Percentiles rank a stretch among this genome's conserved stretches.
Evolutionary conservation across 129 eudicot species (phyloP).

Genomic region (Silybum marianum): DNA sequence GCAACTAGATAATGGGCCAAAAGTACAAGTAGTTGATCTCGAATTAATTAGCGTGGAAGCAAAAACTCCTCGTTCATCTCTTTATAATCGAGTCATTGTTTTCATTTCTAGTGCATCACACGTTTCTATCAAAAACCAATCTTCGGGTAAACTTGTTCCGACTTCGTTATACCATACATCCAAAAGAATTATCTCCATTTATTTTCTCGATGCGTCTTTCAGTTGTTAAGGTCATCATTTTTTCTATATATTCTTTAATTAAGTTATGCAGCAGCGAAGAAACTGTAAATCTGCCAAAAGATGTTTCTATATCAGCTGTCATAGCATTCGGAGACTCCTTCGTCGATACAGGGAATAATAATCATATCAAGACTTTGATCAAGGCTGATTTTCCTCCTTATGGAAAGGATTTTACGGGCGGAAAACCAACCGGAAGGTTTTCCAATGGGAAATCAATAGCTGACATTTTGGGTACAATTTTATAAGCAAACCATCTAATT

Average conservation of each 20-base stretch:
- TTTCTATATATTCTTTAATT: not conserved
- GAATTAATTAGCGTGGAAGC: not conserved
- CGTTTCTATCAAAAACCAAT: not conserved
- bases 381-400: constrained; percentile 56
- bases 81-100: not conserved
- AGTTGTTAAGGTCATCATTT: not conserved
- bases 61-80: not conserved
- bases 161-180: too few species aligned
- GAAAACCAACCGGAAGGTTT: constrained; percentile 62
- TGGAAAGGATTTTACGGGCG: constrained; percentile 45
- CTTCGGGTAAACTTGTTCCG: not conserved
- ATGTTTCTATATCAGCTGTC: constrained; percentile 44
- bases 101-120: not conserved
- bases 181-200: too few species aligned
- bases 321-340: constrained; percentile 64
- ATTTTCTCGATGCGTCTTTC: not conserved
- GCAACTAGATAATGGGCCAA: not conserved
- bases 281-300: constrained; percentile 20
- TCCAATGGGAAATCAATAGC: constrained; percentile 55
- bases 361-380: constrained; percentile 48
- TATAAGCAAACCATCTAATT: too few species aligned
- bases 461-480: constrained; percentile 53
- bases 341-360: constrained; percentile 63
- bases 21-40: not conserved
- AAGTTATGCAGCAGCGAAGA: not conserved